A percentile compares a stretch with the other conserved stretches of the same genome.
Conservation (phyloP, 805 yeast species). For the Alloascoidea hylecoeti region DNA sequence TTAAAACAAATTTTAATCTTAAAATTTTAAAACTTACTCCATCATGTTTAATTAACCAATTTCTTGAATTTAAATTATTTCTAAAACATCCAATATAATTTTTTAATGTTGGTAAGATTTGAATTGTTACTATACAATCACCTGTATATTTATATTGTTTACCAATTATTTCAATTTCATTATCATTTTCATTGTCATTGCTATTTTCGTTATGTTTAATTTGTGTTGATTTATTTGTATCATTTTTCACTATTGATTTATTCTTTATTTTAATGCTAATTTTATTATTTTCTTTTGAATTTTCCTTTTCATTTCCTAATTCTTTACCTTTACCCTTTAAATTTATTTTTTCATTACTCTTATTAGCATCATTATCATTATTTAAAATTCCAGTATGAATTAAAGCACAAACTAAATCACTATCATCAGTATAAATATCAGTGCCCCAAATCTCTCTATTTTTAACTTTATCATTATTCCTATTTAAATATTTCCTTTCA, state of each 20-base stretch:
- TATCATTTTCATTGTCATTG: slow-evolving; percentile 14
- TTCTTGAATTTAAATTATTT: slow-evolving; percentile 59
- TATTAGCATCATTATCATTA: slow-evolving; percentile 10
- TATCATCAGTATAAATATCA: slow-evolving; percentile 87
- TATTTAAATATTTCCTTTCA: slow-evolving; percentile 27
- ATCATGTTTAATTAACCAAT: slow-evolving; percentile 63
- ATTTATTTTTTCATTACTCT: too few relatives aligned
- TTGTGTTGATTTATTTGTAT: slow-evolving; percentile 16
- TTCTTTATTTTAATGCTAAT: slow-evolving; percentile 9
- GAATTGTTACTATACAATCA: slow-evolving; percentile 42
- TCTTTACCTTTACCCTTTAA: too few relatives aligned
- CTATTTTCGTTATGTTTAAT: slow-evolving; percentile 24
- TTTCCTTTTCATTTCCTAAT: too few relatives aligned
- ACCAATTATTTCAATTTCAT: slow-evolving; percentile 19
- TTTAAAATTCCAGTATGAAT: slow-evolving; percentile 61
- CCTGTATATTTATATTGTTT: slow-evolving; percentile 17
- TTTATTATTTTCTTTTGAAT: too few relatives aligned
- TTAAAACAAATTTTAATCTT: slow-evolving; percentile 23
- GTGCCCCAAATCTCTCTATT: slow-evolving; percentile 74
- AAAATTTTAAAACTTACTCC: slow-evolving; percentile 64
- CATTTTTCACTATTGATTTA: slow-evolving; percentile 9
- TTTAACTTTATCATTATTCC: slow-evolving; percentile 21
- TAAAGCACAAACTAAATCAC: slow-evolving; percentile 64
- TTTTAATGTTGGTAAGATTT: slow-evolving; percentile 57
- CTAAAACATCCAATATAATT: slow-evolving; percentile 50